These are phyloP conservation scores for Barnettozyma wickerhamii DNA, from an alignment of 805 yeast species.

Conservation along the genomic window DNA sequence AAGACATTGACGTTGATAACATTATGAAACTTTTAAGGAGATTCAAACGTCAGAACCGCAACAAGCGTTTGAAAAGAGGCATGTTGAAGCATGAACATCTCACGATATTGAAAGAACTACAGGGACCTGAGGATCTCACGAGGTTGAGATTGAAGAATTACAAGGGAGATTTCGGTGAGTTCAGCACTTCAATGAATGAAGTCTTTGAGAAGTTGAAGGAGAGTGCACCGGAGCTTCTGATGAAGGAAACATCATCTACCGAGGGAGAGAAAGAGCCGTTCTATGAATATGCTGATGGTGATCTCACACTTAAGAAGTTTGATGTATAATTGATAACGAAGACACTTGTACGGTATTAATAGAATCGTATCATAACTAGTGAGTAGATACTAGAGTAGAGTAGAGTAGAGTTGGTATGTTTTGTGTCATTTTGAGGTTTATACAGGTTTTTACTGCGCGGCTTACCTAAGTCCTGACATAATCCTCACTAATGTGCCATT, in stretches of 20 bases:
- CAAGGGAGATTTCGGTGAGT: constrained; percentile 26
- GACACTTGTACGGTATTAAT: too few relatives aligned
- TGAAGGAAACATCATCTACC: too few relatives aligned
- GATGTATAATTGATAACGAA: not conserved
- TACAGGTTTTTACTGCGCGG: too few relatives aligned
- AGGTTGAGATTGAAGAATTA: constrained; percentile 24
- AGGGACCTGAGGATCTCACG: constrained; percentile 14
- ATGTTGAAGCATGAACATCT: constrained; percentile 16
- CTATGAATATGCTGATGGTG: not conserved
- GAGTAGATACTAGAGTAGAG: too few relatives aligned
- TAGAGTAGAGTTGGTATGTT: too few relatives aligned
- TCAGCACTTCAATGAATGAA: constrained; percentile 15
- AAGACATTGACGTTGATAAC: constrained; percentile 24
- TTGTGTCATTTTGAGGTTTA: too few relatives aligned
- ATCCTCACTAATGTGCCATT: too few relatives aligned
- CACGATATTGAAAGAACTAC: constrained; percentile 10
- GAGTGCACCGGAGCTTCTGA: not conserved
- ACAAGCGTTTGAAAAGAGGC: constrained; percentile 17
- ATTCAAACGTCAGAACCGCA: constrained; percentile 8
- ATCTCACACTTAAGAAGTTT: not conserved
- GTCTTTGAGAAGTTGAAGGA: not conserved
- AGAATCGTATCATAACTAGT: too few relatives aligned
- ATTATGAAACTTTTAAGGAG: constrained; percentile 14
- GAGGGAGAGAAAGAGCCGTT: not conserved
- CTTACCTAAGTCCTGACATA: too few relatives aligned